phyloP scores from a whole-genome alignment of 305 asterid species.

The Fraxinus albicans region DNA sequence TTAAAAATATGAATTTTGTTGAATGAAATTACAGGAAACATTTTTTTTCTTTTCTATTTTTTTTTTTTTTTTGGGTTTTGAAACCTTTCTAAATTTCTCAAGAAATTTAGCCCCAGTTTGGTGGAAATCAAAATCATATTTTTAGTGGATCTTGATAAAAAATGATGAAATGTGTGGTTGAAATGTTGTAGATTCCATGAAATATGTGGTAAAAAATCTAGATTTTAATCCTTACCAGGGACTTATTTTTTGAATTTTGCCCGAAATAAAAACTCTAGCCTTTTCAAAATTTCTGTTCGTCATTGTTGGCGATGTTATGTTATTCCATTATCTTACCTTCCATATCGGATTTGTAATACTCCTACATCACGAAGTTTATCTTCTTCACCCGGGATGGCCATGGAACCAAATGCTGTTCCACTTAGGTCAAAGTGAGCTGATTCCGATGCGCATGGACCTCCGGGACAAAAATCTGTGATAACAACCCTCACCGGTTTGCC shows the following conservation, averaged over 20 bases:
- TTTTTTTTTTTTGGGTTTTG: neutral
- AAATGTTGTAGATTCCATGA: no score
- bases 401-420: constrained; percentile 71
- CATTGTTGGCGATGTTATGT: neutral
- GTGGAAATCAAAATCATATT: no score
- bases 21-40: neutral
- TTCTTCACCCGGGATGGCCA: constrained; percentile 56
- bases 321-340: constrained; percentile 33
- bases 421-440: constrained; percentile 69
- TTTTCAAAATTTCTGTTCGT: neutral
- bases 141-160: no score
- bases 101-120: neutral
- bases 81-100: neutral
- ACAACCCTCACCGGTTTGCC: constrained; percentile 54
- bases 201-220: no score
- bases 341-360: constrained; percentile 42
- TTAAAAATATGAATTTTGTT: neutral
- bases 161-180: no score
- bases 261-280: neutral
- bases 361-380: constrained; percentile 60
- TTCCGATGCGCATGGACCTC: constrained; percentile 36
- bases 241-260: neutral
- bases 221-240: no score
- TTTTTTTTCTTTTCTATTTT: neutral
- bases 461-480: constrained; percentile 72